phyloP scores from a whole-genome alignment of 2,329 filamentous ascomycete genomes.

The Nannizziopsis barbatae region DNA sequence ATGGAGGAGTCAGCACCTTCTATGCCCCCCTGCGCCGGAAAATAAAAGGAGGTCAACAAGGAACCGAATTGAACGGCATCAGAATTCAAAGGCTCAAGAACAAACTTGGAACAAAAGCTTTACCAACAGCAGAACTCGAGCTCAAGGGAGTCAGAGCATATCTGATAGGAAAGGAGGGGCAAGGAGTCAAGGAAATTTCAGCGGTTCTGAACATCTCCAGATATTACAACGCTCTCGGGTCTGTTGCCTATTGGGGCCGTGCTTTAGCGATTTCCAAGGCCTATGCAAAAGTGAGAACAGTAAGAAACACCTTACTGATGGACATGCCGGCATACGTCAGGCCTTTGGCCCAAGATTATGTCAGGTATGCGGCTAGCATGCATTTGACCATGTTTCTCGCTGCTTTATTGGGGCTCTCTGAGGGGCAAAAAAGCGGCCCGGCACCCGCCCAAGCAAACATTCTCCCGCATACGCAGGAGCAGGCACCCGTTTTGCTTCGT shows the following conservation, averaged over 20 bases:
- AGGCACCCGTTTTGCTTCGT: slow-evolving; percentile 22
- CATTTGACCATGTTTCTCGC: slow-evolving; percentile 30
- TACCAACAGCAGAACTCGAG: slow-evolving; percentile 63
- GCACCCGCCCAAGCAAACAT: slow-evolving; percentile 14
- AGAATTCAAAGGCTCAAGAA: slow-evolving; percentile 58
- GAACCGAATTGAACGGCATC: slow-evolving; percentile 51
- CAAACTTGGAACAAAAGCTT: slow-evolving; percentile 57
- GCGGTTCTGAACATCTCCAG: slow-evolving; percentile 57
- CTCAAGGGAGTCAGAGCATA: slow-evolving; percentile 52
- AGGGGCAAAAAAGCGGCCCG: slow-evolving; percentile 19
- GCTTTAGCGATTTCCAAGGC: slow-evolving; percentile 32
- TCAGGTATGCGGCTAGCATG: slow-evolving; percentile 30
- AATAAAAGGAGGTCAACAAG: slow-evolving; percentile 14
- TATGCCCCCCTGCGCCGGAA: slow-evolving; percentile 49
- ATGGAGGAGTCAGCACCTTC: slow-evolving; percentile 48
- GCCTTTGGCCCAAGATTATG: slow-evolving; percentile 29
- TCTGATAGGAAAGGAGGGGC: slow-evolving; percentile 55
- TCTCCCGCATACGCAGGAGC: slow-evolving; percentile 16
- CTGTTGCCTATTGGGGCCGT: slow-evolving; percentile 30
- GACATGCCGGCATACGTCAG: slow-evolving; percentile 34
- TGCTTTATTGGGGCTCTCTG: slow-evolving; percentile 26
- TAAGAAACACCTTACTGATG: slow-evolving; percentile 28
- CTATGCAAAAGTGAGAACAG: slow-evolving; percentile 32
- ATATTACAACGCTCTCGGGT: slow-evolving; percentile 33
- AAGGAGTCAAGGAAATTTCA: slow-evolving; percentile 57